Conservation (phyloP, 306 rosid species). For the Rosa multiflora region DNA sequence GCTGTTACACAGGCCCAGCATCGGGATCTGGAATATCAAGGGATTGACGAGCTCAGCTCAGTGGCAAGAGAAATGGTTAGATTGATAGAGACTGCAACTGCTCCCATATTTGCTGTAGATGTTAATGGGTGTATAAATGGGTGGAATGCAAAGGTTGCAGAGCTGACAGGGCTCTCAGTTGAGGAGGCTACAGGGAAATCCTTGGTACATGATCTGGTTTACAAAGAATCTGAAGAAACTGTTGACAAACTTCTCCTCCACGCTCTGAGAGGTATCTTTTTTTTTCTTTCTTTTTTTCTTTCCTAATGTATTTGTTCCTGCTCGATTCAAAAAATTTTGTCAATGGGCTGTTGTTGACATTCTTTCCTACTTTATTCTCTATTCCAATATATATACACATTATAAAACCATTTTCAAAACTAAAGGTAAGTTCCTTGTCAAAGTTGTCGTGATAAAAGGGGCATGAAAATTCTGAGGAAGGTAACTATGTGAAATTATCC, state of each 20-base stretch:
- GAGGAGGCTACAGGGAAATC: conserved; percentile 97
- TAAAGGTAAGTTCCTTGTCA: not conserved
- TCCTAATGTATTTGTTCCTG: conserved; percentile 16
- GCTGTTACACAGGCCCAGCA: conserved; percentile 56
- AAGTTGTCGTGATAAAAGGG: not conserved
- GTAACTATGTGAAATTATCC: not conserved
- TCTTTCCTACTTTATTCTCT: not conserved
- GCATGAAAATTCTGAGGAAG: not conserved
- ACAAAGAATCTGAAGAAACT: conserved; percentile 69
- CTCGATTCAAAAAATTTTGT: conserved; percentile 18
- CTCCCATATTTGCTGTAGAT: conserved; percentile 95
- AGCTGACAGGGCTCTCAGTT: conserved; percentile 84
- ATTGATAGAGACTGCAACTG: conserved; percentile 98
- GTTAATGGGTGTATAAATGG: conserved; percentile 83
- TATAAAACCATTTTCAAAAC: not conserved
- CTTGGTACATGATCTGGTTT: conserved; percentile 76
- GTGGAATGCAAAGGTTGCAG: conserved; percentile 93
- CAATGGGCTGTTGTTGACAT: conserved; percentile 5
- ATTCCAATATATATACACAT: not conserved
- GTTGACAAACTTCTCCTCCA: conserved; percentile 65
- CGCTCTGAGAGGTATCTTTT: conserved; percentile 76
- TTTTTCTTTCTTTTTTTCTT: conserved; percentile 12
- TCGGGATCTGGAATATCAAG: conserved; percentile 62
- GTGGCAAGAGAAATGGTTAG: conserved; percentile 99
- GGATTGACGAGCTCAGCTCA: conserved; percentile 87